Percentiles rank a stretch among this genome's conserved stretches.
phyloP scores from a whole-genome alignment of 192 early-diverging fungal genomes.

The Umbelopsis sp. region DNA sequence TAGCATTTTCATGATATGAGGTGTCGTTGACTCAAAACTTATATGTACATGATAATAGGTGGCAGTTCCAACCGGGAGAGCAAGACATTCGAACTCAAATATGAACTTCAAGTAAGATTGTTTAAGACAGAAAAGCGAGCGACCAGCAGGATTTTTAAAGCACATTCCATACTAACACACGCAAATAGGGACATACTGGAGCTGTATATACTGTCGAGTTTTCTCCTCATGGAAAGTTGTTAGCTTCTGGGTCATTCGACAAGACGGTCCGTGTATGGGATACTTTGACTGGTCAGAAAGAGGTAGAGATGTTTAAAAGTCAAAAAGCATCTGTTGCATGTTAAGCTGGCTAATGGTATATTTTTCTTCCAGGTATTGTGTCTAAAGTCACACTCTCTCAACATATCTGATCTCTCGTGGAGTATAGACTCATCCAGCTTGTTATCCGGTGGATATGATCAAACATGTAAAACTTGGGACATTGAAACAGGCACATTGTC shows the following conservation, averaged over 20 bases:
- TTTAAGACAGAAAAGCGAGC: neutral
- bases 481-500: slow-evolving; percentile 65
- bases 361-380: slow-evolving; percentile 51
- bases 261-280: slow-evolving; percentile 94
- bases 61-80: slow-evolving; percentile 48
- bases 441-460: slow-evolving; percentile 78
- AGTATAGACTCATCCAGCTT: slow-evolving; percentile 64
- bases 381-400: slow-evolving; percentile 76
- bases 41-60: slow-evolving; percentile 8
- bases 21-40: neutral
- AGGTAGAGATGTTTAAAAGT: slow-evolving; percentile 42
- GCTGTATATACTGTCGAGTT: slow-evolving; percentile 92
- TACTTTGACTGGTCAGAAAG: slow-evolving; percentile 62
- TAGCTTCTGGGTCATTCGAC: slow-evolving; percentile 95
- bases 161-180: neutral
- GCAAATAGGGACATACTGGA: slow-evolving; percentile 76
- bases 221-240: slow-evolving; percentile 77
- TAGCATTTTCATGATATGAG: neutral
- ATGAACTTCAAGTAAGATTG: slow-evolving; percentile 63
- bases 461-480: slow-evolving; percentile 83
- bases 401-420: slow-evolving; percentile 83
- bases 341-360: neutral
- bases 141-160: neutral
- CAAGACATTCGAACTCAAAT: slow-evolving; percentile 62
- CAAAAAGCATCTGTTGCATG: neutral